phyloP scores from a whole-genome alignment of 1,284 basidiomycete genomes.

The Papiliotrema laurentii region DNA sequence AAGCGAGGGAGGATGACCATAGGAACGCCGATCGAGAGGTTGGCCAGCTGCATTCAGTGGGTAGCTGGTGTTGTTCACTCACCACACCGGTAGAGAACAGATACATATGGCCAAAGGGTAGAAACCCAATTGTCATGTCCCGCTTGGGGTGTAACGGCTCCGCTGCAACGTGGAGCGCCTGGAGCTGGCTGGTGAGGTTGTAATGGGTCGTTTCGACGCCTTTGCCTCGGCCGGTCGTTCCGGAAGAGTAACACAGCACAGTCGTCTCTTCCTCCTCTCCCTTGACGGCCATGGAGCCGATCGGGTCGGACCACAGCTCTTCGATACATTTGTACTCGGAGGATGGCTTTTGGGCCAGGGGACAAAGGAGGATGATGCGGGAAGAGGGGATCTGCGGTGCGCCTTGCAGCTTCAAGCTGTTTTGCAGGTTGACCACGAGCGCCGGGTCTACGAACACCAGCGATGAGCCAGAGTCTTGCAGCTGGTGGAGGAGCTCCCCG shows the following conservation, averaged over 20 bases:
- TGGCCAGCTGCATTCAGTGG: constrained; percentile 49
- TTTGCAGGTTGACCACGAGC: constrained; percentile 46
- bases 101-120: constrained; percentile 54
- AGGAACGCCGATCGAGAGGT: constrained; percentile 57
- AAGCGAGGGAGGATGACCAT: constrained; percentile 68
- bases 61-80: neutral
- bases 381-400: constrained; percentile 9
- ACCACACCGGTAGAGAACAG: constrained; percentile 32
- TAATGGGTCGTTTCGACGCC: constrained; percentile 60
- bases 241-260: constrained; percentile 65
- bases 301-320: constrained; percentile 14
- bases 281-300: neutral
- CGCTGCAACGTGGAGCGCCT: constrained; percentile 22
- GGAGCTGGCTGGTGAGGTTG: constrained; percentile 54
- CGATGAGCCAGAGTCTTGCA: constrained; percentile 54
- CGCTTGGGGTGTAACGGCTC: constrained; percentile 34
- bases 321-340: constrained; percentile 15
- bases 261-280: constrained; percentile 20
- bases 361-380: constrained; percentile 31
- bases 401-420: constrained; percentile 15
- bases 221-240: constrained; percentile 50
- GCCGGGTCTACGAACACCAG: constrained; percentile 57
- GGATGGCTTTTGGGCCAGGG: constrained; percentile 10
- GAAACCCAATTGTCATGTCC: constrained; percentile 56
- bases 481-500: constrained; percentile 43